Evolutionary conservation across 2,329 filamentous ascomycete genomes (phyloP).

Genomic region (Cladosporium austrohemisphaericum): DNA sequence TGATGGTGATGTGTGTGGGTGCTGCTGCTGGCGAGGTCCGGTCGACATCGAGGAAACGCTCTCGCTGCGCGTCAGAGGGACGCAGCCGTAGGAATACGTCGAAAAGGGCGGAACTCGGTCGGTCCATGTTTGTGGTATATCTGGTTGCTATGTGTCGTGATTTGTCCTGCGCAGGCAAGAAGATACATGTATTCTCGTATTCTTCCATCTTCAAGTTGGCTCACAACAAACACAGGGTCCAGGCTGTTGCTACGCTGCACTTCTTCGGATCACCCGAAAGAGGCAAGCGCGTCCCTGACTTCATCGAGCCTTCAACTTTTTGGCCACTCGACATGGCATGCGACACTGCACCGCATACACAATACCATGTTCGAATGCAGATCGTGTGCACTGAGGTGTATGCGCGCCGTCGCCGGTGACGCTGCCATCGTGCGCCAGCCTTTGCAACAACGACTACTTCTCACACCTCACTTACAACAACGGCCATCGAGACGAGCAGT

Average conservation of each 20-base stretch:
- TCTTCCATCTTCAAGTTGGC: too few species aligned
- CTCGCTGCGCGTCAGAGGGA: slow-evolving; percentile 42
- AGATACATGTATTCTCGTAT: too few species aligned
- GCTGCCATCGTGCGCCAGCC: slow-evolving; percentile 16
- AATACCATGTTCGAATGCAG: slow-evolving; percentile 43
- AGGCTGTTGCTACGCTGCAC: neutral
- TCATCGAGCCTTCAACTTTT: slow-evolving; percentile 7
- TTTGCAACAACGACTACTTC: slow-evolving; percentile 20
- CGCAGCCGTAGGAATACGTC: slow-evolving; percentile 84
- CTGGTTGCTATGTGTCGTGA: neutral
- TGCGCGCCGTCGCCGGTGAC: slow-evolving; percentile 39
- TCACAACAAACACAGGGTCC: too few species aligned
- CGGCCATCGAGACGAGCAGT: neutral
- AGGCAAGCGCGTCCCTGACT: too few species aligned
- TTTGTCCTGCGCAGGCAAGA: neutral
- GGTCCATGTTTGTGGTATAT: neutral
- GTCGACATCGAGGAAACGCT: slow-evolving; percentile 71
- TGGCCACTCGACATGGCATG: neutral
- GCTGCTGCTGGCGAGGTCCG: slow-evolving; percentile 27
- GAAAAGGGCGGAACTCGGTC: slow-evolving; percentile 58
- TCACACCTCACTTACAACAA: slow-evolving; percentile 23
- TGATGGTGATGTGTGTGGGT: slow-evolving; percentile 51
- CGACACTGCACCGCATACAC: too few species aligned
- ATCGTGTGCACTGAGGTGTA: slow-evolving; percentile 42
- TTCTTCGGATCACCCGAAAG: neutral